Evolutionary conservation across 495 filamentous ascomycete species (phyloP).

Genomic region (Talaromyces adpressus): DNA sequence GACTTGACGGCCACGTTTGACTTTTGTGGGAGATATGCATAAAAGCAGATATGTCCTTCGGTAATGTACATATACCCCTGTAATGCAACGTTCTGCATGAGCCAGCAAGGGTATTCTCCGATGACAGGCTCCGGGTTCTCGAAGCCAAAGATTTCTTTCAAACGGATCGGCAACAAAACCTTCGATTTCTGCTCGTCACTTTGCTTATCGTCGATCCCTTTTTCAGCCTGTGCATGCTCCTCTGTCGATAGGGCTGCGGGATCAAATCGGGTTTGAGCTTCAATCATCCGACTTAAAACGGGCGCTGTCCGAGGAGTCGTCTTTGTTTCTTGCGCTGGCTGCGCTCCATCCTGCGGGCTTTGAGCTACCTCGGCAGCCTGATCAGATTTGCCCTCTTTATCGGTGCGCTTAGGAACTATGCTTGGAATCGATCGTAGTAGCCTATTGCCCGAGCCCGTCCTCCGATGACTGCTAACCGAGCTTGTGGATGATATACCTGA

Average conservation of each 20-base stretch:
- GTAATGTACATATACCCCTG: constrained; percentile 98
- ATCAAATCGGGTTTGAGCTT: constrained; percentile 65
- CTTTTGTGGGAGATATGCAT: constrained; percentile 92
- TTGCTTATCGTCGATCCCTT: constrained; percentile 5
- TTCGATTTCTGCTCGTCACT: constrained; percentile 5
- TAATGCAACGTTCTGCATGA: constrained; percentile 85
- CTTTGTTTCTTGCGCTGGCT: constrained; percentile 14
- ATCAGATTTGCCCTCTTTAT: constrained; percentile 7
- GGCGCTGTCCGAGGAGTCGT: constrained; percentile 52
- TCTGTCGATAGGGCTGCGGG: constrained; percentile 19
- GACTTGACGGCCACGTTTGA: constrained; percentile 75
- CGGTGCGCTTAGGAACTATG: constrained; percentile 34
- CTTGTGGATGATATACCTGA: not conserved
- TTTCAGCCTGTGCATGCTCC: constrained; percentile 9
- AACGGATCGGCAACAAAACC: constrained; percentile 52
- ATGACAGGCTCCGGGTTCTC: constrained; percentile 78
- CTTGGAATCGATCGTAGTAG: constrained; percentile 53
- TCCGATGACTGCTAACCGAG: constrained; percentile 40
- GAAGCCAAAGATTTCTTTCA: constrained; percentile 89
- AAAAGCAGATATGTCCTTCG: constrained; percentile 88
- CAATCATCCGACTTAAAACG: constrained; percentile 74
- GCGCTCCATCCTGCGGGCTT: not conserved
- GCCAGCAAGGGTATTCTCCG: constrained; percentile 88
- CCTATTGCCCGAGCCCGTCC: constrained; percentile 54
- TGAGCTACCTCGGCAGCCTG: not conserved